A percentile compares a stretch with the other conserved stretches of the same genome.
Conservation (phyloP, 1,139 yeast species). For the Nakaseomyces kungkrabaensis region DNA sequence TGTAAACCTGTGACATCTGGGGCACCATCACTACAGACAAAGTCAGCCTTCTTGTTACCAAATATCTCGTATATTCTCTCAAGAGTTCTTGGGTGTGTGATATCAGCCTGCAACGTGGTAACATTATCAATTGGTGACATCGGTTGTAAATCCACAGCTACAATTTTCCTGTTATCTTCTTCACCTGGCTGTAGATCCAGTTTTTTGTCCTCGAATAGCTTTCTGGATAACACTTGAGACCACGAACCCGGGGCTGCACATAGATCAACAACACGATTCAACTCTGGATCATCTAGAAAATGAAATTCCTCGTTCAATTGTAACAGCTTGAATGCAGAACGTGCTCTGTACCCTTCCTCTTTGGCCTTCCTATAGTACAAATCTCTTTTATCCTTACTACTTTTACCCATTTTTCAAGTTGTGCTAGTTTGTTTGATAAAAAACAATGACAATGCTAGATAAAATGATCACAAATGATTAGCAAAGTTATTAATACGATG, state of each 20-base stretch:
- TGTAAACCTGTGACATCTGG: slow-evolving; percentile 98
- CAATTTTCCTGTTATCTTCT: slow-evolving; percentile 43
- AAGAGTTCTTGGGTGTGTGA: slow-evolving; percentile 87
- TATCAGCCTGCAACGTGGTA: slow-evolving; percentile 86
- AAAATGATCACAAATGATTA: too few relatives aligned
- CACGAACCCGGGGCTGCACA: slow-evolving; percentile 99
- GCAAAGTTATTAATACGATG: too few relatives aligned
- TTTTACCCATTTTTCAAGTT: slow-evolving; percentile 64
- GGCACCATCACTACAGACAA: slow-evolving; percentile 95
- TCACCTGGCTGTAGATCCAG: slow-evolving; percentile 25
- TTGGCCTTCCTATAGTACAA: slow-evolving; percentile 84
- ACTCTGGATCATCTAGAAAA: slow-evolving; percentile 49
- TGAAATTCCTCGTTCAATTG: slow-evolving; percentile 86
- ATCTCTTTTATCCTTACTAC: slow-evolving; percentile 92
- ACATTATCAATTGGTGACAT: slow-evolving; percentile 92
- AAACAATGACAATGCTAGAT: background rate
- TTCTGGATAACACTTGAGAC: slow-evolving; percentile 88
- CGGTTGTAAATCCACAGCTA: slow-evolving; percentile 93
- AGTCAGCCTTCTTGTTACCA: slow-evolving; percentile 88
- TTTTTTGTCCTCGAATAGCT: slow-evolving; percentile 37
- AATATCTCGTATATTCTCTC: slow-evolving; percentile 64
- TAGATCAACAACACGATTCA: slow-evolving; percentile 79
- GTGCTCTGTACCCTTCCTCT: slow-evolving; percentile 95
- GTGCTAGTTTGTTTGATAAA: background rate
- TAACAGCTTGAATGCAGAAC: slow-evolving; percentile 86